phyloP scores from a whole-genome alignment of 148 eudicot species.

The Camellia japonica region DNA sequence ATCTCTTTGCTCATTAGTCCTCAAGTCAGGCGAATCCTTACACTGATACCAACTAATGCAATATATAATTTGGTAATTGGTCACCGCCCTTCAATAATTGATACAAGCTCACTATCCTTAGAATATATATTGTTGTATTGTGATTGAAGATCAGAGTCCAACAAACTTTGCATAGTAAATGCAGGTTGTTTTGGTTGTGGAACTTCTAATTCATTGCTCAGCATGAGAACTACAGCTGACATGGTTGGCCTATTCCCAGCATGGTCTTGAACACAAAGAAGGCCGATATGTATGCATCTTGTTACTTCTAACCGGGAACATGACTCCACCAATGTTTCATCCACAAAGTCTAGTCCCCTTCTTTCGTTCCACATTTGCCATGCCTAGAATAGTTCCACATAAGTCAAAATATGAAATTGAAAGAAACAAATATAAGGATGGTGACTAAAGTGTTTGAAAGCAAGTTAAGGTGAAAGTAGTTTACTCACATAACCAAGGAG shows the following conservation, averaged over 20 bases:
- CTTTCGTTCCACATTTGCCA: constrained; percentile 40
- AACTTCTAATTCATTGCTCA: constrained; percentile 21
- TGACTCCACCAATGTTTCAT: constrained; percentile 20
- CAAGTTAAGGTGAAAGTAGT: too few relatives aligned
- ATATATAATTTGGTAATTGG: too few relatives aligned
- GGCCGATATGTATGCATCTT: constrained; percentile 36
- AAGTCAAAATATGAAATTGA: background rate
- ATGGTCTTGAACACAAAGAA: constrained; percentile 31
- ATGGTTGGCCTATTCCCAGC: constrained; percentile 33
- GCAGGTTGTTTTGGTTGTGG: constrained; percentile 24
- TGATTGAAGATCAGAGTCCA: background rate
- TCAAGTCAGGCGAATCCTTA: too few relatives aligned
- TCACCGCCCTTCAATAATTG: constrained; percentile 9
- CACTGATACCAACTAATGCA: background rate
- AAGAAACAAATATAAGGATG: background rate
- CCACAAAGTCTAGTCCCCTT: constrained; percentile 23
- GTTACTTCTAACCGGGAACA: constrained; percentile 10
- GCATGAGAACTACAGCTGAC: constrained; percentile 21
- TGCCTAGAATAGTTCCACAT: constrained; percentile 24
- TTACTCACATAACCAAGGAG: too few relatives aligned
- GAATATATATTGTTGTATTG: background rate
- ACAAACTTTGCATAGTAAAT: constrained; percentile 14
- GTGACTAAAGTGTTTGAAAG: too few relatives aligned
- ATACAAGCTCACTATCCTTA: constrained; percentile 1
- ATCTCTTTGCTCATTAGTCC: too few relatives aligned